phyloP scores from a whole-genome alignment of 2,329 filamentous ascomycete genomes.

The Botrytis cinerea region DNA sequence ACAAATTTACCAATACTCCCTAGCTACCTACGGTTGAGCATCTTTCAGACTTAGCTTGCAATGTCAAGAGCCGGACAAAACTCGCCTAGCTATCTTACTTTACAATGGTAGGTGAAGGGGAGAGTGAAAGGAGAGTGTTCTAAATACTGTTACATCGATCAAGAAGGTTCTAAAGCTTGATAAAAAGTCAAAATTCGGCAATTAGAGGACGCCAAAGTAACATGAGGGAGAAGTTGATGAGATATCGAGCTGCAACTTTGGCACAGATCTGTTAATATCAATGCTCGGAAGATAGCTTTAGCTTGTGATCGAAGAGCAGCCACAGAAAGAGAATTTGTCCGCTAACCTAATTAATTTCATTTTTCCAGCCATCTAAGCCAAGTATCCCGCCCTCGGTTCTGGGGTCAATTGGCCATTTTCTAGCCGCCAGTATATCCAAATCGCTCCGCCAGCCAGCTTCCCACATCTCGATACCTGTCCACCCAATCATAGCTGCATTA shows the following conservation, averaged over 20 bases:
- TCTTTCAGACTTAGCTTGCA: not conserved
- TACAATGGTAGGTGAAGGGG: not conserved
- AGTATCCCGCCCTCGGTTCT: slow-evolving; percentile 63
- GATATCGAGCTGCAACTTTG: not conserved
- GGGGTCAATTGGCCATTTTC: slow-evolving; percentile 75
- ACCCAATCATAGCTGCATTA: slow-evolving; percentile 97
- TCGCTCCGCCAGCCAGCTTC: slow-evolving; percentile 70
- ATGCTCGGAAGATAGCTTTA: not conserved
- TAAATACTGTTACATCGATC: not conserved
- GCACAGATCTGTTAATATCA: not conserved
- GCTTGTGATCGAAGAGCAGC: not conserved
- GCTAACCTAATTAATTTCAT: not conserved
- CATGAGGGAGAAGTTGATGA: not conserved
- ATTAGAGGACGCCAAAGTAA: not conserved
- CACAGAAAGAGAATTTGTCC: not conserved
- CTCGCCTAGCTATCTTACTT: too few relatives aligned
- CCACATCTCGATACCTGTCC: slow-evolving; percentile 92
- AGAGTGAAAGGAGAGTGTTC: too few relatives aligned
- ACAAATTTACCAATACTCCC: not conserved
- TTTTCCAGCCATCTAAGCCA: slow-evolving; percentile 56
- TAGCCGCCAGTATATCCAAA: slow-evolving; percentile 59
- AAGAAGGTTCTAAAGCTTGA: not conserved
- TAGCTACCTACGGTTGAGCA: not conserved
- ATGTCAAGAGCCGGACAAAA: not conserved
- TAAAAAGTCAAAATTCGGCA: not conserved